Evolutionary conservation across 1,284 basidiomycete genomes (phyloP).

Genomic region (Rhizoctonia solani): DNA sequence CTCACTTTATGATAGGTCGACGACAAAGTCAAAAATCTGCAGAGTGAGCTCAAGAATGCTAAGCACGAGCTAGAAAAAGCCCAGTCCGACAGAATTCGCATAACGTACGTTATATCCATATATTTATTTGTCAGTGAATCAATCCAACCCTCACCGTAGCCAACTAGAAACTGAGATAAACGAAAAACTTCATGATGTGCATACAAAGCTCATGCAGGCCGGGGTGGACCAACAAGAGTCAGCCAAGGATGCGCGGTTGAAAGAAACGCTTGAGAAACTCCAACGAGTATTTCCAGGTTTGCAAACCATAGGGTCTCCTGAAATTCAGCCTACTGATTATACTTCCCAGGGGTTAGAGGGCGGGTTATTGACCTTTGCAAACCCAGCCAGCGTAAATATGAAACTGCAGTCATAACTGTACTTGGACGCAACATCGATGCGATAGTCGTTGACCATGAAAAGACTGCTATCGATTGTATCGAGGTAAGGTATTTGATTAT

Average conservation of each 20-base stretch:
- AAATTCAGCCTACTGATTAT: neutral
- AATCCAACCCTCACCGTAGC: constrained; percentile 48
- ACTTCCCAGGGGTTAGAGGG: constrained; percentile 74
- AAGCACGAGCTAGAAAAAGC: constrained; percentile 76
- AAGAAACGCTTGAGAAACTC: constrained; percentile 82
- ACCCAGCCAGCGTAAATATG: constrained; percentile 90
- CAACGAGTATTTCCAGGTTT: constrained; percentile 86
- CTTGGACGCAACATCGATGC: constrained; percentile 95
- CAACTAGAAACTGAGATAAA: constrained; percentile 88
- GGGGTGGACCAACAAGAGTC: constrained; percentile 84
- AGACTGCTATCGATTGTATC: constrained; percentile 96
- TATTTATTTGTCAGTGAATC: neutral
- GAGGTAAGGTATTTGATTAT: constrained; percentile 57
- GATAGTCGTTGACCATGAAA: constrained; percentile 94
- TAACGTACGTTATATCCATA: constrained; percentile 56
- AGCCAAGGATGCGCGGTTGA: constrained; percentile 81
- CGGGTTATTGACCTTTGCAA: constrained; percentile 92
- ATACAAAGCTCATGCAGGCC: constrained; percentile 85
- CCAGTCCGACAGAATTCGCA: constrained; percentile 71
- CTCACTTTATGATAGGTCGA: constrained; percentile 56
- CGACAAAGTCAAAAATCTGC: constrained; percentile 57
- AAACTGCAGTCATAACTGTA: constrained; percentile 91
- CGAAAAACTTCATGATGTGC: constrained; percentile 84
- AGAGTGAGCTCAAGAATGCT: constrained; percentile 59
- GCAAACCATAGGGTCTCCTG: constrained; percentile 24